These are phyloP conservation scores for Citrus reticulata DNA, from an alignment of 345 rosid genomes.

Conservation along the genomic window DNA sequence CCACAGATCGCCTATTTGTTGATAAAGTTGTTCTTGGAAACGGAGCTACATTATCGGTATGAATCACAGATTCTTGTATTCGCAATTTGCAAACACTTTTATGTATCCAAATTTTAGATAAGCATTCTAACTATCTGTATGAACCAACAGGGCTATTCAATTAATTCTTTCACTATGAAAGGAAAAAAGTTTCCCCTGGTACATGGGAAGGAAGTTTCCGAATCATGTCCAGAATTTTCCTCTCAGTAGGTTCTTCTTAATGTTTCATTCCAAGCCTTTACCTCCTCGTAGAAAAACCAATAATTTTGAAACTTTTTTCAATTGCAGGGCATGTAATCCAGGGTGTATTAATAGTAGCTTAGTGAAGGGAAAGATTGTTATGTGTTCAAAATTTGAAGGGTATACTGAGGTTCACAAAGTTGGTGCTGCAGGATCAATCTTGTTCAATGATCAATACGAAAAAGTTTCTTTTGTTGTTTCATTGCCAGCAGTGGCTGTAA, in stretches of 20 bases:
- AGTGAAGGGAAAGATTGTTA: constrained; percentile 37
- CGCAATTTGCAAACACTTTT: neutral
- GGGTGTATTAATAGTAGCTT: constrained; percentile 25
- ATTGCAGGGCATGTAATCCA: constrained; percentile 24
- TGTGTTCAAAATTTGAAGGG: constrained; percentile 1
- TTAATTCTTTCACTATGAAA: constrained; percentile 27
- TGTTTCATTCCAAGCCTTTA: neutral
- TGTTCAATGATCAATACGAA: neutral
- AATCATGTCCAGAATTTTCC: neutral
- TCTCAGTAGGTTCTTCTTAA: neutral
- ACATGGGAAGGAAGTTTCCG: neutral
- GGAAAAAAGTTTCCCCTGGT: constrained; percentile 26
- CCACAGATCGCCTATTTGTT: constrained; percentile 32
- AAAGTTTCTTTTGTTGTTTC: constrained; percentile 14
- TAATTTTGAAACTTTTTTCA: neutral
- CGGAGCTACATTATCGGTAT: constrained; percentile 31
- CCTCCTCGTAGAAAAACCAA: neutral
- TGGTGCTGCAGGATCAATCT: constrained; percentile 32
- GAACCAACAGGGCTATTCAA: constrained; percentile 30
- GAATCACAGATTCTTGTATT: neutral
- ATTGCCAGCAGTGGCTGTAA: constrained; percentile 23
- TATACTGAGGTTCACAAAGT: neutral
- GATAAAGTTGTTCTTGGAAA: constrained; percentile 38
- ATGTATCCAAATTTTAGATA: neutral
- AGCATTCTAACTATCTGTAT: neutral